A percentile compares a stretch with the other conserved stretches of the same genome.
These are phyloP conservation scores for Colletotrichum lindemuthianum DNA, from an alignment of 2,329 filamentous ascomycete species.

Conservation along the genomic window DNA sequence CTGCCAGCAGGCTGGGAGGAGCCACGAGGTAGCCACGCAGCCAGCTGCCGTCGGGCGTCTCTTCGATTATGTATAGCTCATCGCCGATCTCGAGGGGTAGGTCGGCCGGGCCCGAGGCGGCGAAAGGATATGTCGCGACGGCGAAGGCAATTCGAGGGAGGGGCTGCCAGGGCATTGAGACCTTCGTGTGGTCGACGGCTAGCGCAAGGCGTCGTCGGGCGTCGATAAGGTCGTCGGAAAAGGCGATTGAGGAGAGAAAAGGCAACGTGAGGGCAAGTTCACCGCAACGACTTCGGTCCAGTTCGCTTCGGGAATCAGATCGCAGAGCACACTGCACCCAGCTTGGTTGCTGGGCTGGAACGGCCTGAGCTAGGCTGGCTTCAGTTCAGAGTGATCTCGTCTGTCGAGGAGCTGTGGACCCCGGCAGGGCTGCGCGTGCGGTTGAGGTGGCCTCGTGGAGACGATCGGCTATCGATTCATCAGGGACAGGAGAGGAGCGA, in stretches of 20 bases:
- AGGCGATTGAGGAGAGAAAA: constrained; percentile 3
- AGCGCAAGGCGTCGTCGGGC: constrained; percentile 11
- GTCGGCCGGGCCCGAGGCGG: constrained; percentile 86
- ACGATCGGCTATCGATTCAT: constrained; percentile 35
- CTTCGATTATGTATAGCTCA: constrained; percentile 98
- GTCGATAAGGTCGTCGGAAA: constrained; percentile 5
- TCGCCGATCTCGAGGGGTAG: constrained; percentile 97
- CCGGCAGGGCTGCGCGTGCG: constrained; percentile 26
- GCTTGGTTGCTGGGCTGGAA: no score
- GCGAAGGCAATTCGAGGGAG: constrained; percentile 97
- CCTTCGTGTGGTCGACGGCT: constrained; percentile 20
- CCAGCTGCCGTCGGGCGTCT: constrained; percentile 92
- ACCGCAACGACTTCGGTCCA: background rate
- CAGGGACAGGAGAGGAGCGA: constrained; percentile 28
- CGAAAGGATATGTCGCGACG: constrained; percentile 94
- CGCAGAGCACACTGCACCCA: constrained; percentile 6
- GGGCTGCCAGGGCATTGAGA: constrained; percentile 92
- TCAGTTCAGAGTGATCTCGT: constrained; percentile 5
- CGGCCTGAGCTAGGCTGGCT: background rate
- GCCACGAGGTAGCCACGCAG: constrained; percentile 95
- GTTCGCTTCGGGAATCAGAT: constrained; percentile 3
- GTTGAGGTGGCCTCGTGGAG: constrained; percentile 35
- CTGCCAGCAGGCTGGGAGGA: constrained; percentile 90
- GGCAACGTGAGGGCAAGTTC: background rate
- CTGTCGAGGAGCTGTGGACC: constrained; percentile 32